Evolutionary conservation across 768 basidiomycete genomes (phyloP).

Genomic region (Tylopilus cervinicoccineus): DNA sequence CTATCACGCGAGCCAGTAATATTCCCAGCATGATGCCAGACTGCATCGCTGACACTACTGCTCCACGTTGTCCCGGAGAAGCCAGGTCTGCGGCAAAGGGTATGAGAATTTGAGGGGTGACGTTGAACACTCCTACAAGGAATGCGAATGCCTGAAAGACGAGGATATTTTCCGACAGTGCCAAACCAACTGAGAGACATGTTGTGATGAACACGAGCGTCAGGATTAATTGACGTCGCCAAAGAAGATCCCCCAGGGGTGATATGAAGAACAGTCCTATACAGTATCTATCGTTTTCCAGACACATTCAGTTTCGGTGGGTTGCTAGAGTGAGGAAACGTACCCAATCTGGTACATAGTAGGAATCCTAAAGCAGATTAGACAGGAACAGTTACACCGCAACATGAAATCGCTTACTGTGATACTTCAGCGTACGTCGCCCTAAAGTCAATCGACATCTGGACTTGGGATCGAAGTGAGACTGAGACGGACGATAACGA

Average conservation of each 20-base stretch:
- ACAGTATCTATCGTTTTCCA: neutral
- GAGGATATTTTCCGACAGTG: conserved; percentile 29
- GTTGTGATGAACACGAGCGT: conserved; percentile 31
- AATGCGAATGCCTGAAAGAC: conserved; percentile 35
- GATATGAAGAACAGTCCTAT: conserved; percentile 40
- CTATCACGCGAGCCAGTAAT: conserved; percentile 27
- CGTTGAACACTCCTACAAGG: conserved; percentile 37
- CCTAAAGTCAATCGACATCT: conserved; percentile 36
- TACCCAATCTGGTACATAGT: conserved; percentile 66
- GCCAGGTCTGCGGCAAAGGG: conserved; percentile 45
- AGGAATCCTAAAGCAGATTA: conserved; percentile 42
- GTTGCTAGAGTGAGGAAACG: neutral
- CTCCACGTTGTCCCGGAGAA: conserved; percentile 18
- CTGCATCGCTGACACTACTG: conserved; percentile 30
- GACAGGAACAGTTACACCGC: neutral
- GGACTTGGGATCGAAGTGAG: conserved; percentile 8
- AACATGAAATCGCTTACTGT: conserved; percentile 11
- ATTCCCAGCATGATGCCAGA: conserved; percentile 25
- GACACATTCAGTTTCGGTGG: neutral
- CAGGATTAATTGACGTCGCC: conserved; percentile 40
- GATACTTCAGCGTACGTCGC: conserved; percentile 31
- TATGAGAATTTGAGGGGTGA: conserved; percentile 36
- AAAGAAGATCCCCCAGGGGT: conserved; percentile 43
- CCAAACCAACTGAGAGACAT: conserved; percentile 37
- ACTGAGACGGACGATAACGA: too few species aligned